Percentiles rank a stretch among this genome's conserved stretches.
Conservation (phyloP, 371 early-diverging fungal genomes). For the Saksenaea vasiformis region DNA sequence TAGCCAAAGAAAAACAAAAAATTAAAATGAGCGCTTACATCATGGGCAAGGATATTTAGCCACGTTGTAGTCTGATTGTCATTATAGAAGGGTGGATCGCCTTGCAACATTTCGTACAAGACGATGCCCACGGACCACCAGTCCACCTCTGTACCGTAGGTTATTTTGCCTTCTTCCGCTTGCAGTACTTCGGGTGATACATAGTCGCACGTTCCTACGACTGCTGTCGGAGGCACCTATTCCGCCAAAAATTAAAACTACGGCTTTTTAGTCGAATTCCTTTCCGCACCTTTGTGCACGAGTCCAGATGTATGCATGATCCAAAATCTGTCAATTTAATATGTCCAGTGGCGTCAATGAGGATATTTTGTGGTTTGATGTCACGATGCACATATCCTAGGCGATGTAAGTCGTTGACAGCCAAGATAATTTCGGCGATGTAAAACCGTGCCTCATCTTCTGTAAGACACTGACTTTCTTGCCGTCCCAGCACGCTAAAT, state of each 20-base stretch:
- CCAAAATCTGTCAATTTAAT: constrained; percentile 95
- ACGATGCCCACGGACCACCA: constrained; percentile 99
- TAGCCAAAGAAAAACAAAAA: neutral
- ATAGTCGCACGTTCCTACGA: constrained; percentile 96
- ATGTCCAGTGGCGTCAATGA: constrained; percentile 75
- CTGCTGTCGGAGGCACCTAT: constrained; percentile 61
- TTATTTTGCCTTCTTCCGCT: constrained; percentile 59
- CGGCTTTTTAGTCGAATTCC: neutral
- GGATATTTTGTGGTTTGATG: constrained; percentile 82
- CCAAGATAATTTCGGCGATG: constrained; percentile 92
- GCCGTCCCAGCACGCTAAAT: constrained; percentile 88
- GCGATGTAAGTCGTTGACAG: constrained; percentile 89
- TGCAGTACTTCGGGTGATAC: constrained; percentile 94
- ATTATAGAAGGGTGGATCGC: constrained; percentile 90
- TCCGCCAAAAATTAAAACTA: constrained; percentile 5
- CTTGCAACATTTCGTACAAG: constrained; percentile 94
- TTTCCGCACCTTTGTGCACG: constrained; percentile 28
- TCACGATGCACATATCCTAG: constrained; percentile 96
- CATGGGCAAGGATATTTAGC: constrained; percentile 78
- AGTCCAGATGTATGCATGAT: constrained; percentile 52
- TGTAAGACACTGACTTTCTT: constrained; percentile 68
- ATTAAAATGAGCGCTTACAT: constrained; percentile 34
- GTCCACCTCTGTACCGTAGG: constrained; percentile 95
- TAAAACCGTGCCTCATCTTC: constrained; percentile 95
- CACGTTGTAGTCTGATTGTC: constrained; percentile 86